Base-by-base conservation (phyloP, 257 asterid species). In the Mitragyna speciosa region DNA sequence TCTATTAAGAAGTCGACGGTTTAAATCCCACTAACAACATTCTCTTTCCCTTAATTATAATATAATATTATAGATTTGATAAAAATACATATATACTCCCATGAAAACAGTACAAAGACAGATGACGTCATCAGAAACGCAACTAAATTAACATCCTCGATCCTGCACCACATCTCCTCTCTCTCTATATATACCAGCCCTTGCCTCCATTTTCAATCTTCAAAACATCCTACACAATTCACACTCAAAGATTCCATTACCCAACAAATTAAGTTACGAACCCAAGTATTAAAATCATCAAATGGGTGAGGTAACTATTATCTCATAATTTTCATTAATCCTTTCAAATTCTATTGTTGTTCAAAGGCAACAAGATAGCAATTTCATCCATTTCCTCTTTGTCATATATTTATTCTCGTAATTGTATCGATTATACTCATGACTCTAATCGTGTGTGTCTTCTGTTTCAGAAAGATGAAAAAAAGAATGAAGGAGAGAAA, bases 261-360 rank as follows among this genome's bases (percentile, higher is more conserved):
- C 58, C 61, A 43, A 8, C 1, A 63, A 43, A n/a, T n/a, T n/a
- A n/a, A 70, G 19, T 6, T 12, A 39, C 47, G 73, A 75, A 41
- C 52, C 73, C 63, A 49, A 47, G 12, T 72, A 28, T 26, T 51
- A 69, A 64, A 83, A 61, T 11, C 76, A n/a, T 64, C 80, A 75
- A 77, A 93, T 93, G 95, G 97, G 92, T 39, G 97, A 91, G 97
- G 97, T 91, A 90, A 83, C 79, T 86, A 49, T 64, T 64, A 11
- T 9, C 67, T n/a, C 67, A 26, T 63, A 0, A 22, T 20, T 4
- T 36, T 52, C 16, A 14, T 30, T 56, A 30, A 72, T 79, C 48
- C 59, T 43, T 39, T 12, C 36, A 26, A 63, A 11, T 7, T 63
- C 39, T 10, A 26, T 63, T 10, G 26, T 10, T 26, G 3, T 4